A percentile compares a stretch with the other conserved stretches of the same genome.
Conservation (phyloP, 768 basidiomycete species). For the Omphalotus guepiniiformis region DNA sequence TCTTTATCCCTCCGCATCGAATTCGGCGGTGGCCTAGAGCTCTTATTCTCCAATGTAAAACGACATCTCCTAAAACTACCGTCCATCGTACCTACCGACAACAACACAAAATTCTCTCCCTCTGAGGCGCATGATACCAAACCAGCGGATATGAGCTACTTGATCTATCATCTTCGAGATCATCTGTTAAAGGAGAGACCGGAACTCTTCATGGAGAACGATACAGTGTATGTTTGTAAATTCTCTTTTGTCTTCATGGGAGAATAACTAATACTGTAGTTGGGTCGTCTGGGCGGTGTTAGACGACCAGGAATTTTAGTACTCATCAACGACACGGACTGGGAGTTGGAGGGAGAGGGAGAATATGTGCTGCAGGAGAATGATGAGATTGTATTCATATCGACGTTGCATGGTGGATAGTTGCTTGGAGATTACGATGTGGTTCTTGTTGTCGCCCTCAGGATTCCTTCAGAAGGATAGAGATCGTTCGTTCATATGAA, state of each 20-base stretch:
- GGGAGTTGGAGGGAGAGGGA: conserved; percentile 96
- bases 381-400: conserved; percentile 96
- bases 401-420: conserved; percentile 89
- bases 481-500: too few relatives aligned
- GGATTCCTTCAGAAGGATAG: too few relatives aligned
- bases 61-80: conserved; percentile 56
- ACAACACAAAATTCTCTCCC: conserved; percentile 21
- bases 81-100: conserved; percentile 32
- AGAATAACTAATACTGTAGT: background rate
- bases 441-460: too few relatives aligned
- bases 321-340: conserved; percentile 94
- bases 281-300: background rate
- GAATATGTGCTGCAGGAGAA: conserved; percentile 71
- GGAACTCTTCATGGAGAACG: conserved; percentile 86
- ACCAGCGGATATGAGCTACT: conserved; percentile 62
- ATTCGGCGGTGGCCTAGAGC: conserved; percentile 84
- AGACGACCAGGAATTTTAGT: conserved; percentile 97
- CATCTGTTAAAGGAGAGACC: conserved; percentile 78
- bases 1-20: conserved; percentile 54
- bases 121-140: conserved; percentile 25
- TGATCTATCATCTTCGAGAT: conserved; percentile 75
- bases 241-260: conserved; percentile 11
- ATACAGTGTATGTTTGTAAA: conserved; percentile 81
- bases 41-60: conserved; percentile 72
- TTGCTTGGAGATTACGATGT: too few relatives aligned